Base-by-base conservation (phyloP, 2,329 filamentous ascomycete genomes). In the Didymella segeticola region DNA sequence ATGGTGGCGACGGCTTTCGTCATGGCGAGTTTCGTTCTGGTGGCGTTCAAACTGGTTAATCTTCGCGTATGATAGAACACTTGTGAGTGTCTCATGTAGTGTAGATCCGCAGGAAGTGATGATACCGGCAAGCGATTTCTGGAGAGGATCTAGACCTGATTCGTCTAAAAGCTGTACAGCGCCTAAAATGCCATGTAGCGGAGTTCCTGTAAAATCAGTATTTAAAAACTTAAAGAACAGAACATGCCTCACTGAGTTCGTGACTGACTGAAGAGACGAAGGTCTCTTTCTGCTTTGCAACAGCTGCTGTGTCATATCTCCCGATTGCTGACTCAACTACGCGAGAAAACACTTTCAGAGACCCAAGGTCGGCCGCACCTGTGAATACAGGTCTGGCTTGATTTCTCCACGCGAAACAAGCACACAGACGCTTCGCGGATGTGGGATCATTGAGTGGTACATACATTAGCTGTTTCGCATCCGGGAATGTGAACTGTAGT, bases 71-170 rank as follows among this genome's bases (percentile, higher is more conserved):
- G 52, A 47, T 5, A 63, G 25, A 7, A 60, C 53, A 39, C 69
- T 63, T 10, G 70, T 57, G 22, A 71, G 63, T 14, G 64, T 72
- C 33, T 82, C 79, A 15, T 82, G 58, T 8, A 82, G 63, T 2
- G 80, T 82, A 9, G 75, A 63, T 1, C 78, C 80, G 27, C 79
- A 82, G 0, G 72, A 75, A 19, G 79, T 77, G 11, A 82, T 74
- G 45, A 77, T 80, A 1, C 72, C 75, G 0, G 81, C 68, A 31
- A 82, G 69, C 3, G 75, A 75, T 20, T 78, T n/a, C 74, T 74
- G 3, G 72, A 64, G 46, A 7, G 52, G 34, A 76, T 70, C 1
- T 75, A 65, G 9, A 69, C 61, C 0, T 10, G 77, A 79, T 7
- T 78, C 77, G 3, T 73, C 67, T 1, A 83, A 58, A 9, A 82